Base-by-base conservation (phyloP, 108 stramenopile species). In the Conticribra guillardii region DNA sequence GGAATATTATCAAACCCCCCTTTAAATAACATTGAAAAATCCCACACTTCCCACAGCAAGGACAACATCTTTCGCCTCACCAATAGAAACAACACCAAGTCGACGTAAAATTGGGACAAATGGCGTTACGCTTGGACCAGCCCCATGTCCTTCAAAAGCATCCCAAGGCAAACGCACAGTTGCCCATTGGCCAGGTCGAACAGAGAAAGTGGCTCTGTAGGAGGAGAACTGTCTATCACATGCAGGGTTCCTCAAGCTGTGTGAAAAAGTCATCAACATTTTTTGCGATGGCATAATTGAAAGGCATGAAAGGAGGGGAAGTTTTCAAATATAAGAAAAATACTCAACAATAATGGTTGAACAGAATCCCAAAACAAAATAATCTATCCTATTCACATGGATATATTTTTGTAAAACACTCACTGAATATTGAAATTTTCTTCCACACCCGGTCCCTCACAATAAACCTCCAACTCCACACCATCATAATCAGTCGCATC, bases 381-480 rank as follows among this genome's bases (percentile, higher is more conserved):
- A n/a, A n/a, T n/a, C n/a, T n/a, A n/a, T n/a, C n/a, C n/a, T n/a
- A n/a, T n/a, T n/a, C n/a, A n/a, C n/a, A n/a, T n/a, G n/a, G n/a
- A n/a, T n/a, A n/a, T n/a, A n/a, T n/a, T n/a, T n/a, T n/a, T n/a
- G 37, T 11, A 41, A 41, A 18, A 19, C 11, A 85, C 83, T 84
- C 76, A 85, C 87, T 90, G 89, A 16, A 90, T 73, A 76, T 90
- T 90, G 46, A 90, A 90, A n/a, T 47, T 72, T 44, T 86, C 87
- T 26, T 50, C 64, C 2, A 61, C 73, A n/a, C 62, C 59, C 17
- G 70, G 29, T 5, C 82, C 80, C 67, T 82, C 56, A 60, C 82
- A 89, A 50, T 80, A 71, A 9, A 89, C 79, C 32, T 92, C 89
- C 41, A 89, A 37, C 79, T 92, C 91, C 27, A 92, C 53, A 18